Evolutionary conservation across 352 stramenopile species (phyloP).

Genomic region (Phytophthora lateralis): DNA sequence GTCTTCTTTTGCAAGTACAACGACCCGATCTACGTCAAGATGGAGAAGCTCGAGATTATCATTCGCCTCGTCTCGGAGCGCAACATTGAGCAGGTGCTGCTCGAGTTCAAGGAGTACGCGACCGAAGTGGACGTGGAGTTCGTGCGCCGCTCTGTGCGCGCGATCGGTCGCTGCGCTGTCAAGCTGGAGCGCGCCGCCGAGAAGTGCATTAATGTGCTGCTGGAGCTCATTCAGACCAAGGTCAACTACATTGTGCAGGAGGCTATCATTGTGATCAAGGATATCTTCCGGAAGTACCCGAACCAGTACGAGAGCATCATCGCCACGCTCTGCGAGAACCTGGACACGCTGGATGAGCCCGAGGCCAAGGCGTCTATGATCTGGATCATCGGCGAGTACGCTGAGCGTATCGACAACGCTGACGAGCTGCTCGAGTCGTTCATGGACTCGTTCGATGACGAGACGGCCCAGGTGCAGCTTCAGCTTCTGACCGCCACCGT

Average conservation of each 20-base stretch:
- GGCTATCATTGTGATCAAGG: slow-evolving; percentile 99
- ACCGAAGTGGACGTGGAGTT: slow-evolving; percentile 99
- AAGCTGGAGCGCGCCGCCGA: slow-evolving; percentile 98
- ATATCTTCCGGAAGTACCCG: slow-evolving; percentile 99
- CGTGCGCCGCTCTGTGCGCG: slow-evolving; percentile 96
- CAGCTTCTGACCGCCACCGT: slow-evolving; percentile 98
- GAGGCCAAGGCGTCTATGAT: slow-evolving; percentile 99
- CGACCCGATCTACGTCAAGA: slow-evolving; percentile 96
- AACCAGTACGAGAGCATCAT: slow-evolving; percentile 99
- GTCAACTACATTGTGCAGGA: slow-evolving; percentile 99
- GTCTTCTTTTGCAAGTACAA: slow-evolving; percentile 99
- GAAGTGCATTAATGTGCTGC: slow-evolving; percentile 98
- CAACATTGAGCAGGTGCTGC: slow-evolving; percentile 98
- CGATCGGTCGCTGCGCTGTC: slow-evolving; percentile 97
- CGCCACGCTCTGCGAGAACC: slow-evolving; percentile 98
- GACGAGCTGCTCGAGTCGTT: slow-evolving; percentile 99
- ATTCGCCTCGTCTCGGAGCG: slow-evolving; percentile 97
- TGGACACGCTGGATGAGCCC: slow-evolving; percentile 99
- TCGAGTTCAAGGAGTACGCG: slow-evolving; percentile 99
- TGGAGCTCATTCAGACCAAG: slow-evolving; percentile 99
- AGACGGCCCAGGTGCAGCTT: slow-evolving; percentile 96
- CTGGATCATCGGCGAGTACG: slow-evolving; percentile 99
- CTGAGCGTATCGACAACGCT: slow-evolving; percentile 99
- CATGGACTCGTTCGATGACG: slow-evolving; percentile 98
- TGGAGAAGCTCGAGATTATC: slow-evolving; percentile 99